A percentile compares a stretch with the other conserved stretches of the same genome.
phyloP scores from a whole-genome alignment of 805 yeast genomes.

The Monosporozyma yasuniensis region DNA sequence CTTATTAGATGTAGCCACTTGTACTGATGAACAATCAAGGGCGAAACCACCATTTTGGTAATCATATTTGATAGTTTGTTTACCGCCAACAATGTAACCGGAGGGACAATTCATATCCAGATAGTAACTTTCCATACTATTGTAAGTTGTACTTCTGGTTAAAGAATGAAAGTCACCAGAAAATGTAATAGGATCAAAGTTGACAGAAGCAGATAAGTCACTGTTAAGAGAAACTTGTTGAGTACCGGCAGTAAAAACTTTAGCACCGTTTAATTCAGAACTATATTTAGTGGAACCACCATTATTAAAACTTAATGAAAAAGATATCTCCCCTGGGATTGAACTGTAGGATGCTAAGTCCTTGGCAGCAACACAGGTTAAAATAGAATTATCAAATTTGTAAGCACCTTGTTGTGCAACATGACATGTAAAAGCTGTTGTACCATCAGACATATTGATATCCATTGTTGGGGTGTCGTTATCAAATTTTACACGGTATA shows the following conservation, averaged over 20 bases:
- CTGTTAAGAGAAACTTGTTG: conserved; percentile 22
- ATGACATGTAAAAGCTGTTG: conserved; percentile 25
- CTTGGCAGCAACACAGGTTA: conserved; percentile 24
- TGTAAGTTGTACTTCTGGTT: conserved; percentile 29
- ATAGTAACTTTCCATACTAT: conserved; percentile 27
- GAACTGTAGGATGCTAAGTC: conserved; percentile 14
- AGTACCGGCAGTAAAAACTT: conserved; percentile 22
- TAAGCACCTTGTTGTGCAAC: conserved; percentile 32
- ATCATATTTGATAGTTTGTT: conserved; percentile 22
- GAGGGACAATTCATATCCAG: conserved; percentile 29
- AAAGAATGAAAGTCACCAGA: conserved; percentile 15
- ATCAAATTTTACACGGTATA: conserved; percentile 30
- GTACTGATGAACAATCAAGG: conserved; percentile 28
- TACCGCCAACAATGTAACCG: conserved; percentile 25
- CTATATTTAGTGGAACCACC: conserved; percentile 29
- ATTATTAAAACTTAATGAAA: conserved; percentile 26
- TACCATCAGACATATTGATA: conserved; percentile 20
- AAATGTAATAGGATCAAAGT: conserved; percentile 18
- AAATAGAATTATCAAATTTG: conserved; percentile 20
- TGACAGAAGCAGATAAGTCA: conserved; percentile 20
- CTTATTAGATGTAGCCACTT: conserved; percentile 18
- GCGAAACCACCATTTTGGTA: conserved; percentile 27
- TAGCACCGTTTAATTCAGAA: conserved; percentile 28
- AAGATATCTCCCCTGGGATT: conserved; percentile 24
- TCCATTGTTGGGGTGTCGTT: conserved; percentile 14